phyloP scores from a whole-genome alignment of 495 filamentous ascomycete species.

The Hypoxylon fuscum region DNA sequence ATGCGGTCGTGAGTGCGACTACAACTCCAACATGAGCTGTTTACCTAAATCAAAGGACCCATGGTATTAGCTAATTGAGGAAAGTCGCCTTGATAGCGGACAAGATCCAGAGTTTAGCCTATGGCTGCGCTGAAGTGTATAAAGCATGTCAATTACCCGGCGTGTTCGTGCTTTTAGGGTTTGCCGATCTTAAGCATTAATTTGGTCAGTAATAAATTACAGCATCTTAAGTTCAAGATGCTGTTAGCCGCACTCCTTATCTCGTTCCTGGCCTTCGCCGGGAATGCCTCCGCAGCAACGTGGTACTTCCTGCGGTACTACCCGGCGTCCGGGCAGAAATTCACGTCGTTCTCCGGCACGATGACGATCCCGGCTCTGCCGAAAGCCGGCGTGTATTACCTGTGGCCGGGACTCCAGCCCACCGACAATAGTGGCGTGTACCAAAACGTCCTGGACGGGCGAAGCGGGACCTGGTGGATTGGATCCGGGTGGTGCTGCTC shows the following conservation, averaged over 20 bases:
- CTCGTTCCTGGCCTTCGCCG: constrained; percentile 35
- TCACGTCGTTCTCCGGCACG: constrained; percentile 50
- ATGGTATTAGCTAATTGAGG: constrained; percentile 2
- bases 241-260: constrained; percentile 17
- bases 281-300: constrained; percentile 37
- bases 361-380: constrained; percentile 51
- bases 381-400: constrained; percentile 50
- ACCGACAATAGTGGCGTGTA: constrained; percentile 54
- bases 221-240: constrained; percentile 17
- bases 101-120: constrained; percentile 11
- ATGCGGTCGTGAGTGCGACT: constrained; percentile 6
- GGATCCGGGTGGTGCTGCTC: constrained; percentile 55
- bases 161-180: not conserved
- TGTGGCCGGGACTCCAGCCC: constrained; percentile 56
- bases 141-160: constrained; percentile 21
- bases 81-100: not conserved
- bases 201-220: not conserved
- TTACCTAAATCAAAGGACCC: constrained; percentile 1
- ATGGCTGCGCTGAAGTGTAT: not conserved
- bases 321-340: constrained; percentile 44
- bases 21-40: not conserved
- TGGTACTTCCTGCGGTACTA: constrained; percentile 52
- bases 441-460: constrained; percentile 53
- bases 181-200: not conserved
- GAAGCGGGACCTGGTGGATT: constrained; percentile 56